Evolutionary conservation across 805 yeast species (phyloP).

Genomic region (Saturnispora quitensis): DNA sequence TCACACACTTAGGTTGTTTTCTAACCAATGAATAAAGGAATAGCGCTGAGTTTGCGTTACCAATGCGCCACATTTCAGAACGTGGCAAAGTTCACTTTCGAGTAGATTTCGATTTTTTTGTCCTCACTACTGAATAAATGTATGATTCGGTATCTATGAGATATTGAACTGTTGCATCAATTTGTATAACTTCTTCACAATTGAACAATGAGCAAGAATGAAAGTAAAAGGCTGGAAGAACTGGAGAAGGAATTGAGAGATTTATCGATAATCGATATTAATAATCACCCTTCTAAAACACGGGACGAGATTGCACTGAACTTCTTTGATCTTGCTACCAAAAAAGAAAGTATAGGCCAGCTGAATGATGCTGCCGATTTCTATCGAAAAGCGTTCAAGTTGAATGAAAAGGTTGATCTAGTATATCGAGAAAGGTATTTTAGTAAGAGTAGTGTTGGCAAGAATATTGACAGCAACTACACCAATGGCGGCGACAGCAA

Average conservation of each 20-base stretch:
- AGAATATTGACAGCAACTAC: not conserved
- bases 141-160: not conserved
- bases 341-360: slow-evolving; percentile 62
- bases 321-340: slow-evolving; percentile 60
- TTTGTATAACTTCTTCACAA: not conserved
- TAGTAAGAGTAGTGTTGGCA: slow-evolving; percentile 13
- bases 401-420: slow-evolving; percentile 53
- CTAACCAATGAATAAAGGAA: too few relatives aligned
- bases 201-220: not conserved
- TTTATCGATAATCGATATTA: slow-evolving; percentile 20
- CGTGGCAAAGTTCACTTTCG: not conserved
- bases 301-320: slow-evolving; percentile 42
- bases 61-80: not conserved
- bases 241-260: slow-evolving; percentile 20
- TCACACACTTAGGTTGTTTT: not conserved
- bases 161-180: not conserved
- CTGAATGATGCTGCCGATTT: slow-evolving; percentile 73
- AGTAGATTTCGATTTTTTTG: not conserved
- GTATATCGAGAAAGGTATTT: slow-evolving; percentile 51
- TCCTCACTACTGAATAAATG: not conserved
- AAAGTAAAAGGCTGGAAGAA: not conserved
- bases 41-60: too few relatives aligned
- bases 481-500: slow-evolving; percentile 16
- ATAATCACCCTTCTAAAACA: slow-evolving; percentile 24
- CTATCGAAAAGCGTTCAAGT: slow-evolving; percentile 63